These are phyloP conservation scores for Neurospora intermedia DNA, from an alignment of 495 filamentous ascomycete species.

Conservation along the genomic window DNA sequence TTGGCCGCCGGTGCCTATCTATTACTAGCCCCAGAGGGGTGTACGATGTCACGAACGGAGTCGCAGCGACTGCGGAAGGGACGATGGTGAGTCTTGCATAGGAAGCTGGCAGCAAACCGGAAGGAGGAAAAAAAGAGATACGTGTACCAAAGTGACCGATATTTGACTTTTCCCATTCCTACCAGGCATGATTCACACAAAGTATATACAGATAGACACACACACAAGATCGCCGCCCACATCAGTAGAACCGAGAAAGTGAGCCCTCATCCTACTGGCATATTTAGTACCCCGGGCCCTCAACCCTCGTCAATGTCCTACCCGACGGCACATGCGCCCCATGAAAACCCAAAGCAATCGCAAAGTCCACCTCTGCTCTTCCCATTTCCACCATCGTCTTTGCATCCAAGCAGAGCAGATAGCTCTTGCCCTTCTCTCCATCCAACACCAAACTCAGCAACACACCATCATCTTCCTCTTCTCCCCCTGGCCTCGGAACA, in stretches of 20 bases:
- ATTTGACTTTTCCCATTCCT: neutral
- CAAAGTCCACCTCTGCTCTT: constrained; percentile 49
- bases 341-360: constrained; percentile 63
- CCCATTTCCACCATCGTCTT: constrained; percentile 54
- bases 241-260: neutral
- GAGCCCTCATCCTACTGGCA: neutral
- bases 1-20: neutral
- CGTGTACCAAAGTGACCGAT: neutral
- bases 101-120: neutral
- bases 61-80: neutral
- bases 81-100: neutral
- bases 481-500: constrained; percentile 37
- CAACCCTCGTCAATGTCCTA: neutral
- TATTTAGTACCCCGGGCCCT: neutral
- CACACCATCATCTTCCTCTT: constrained; percentile 60
- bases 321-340: constrained; percentile 37
- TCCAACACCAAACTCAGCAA: constrained; percentile 64
- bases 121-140: neutral
- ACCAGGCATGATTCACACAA: neutral
- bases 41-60: neutral
- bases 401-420: constrained; percentile 61
- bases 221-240: neutral
- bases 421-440: constrained; percentile 49
- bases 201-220: neutral
- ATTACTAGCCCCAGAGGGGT: neutral